Percentiles rank a stretch among this genome's conserved stretches.
phyloP scores from a whole-genome alignment of 441 rosid species.

The Populus trichocarpa region DNA sequence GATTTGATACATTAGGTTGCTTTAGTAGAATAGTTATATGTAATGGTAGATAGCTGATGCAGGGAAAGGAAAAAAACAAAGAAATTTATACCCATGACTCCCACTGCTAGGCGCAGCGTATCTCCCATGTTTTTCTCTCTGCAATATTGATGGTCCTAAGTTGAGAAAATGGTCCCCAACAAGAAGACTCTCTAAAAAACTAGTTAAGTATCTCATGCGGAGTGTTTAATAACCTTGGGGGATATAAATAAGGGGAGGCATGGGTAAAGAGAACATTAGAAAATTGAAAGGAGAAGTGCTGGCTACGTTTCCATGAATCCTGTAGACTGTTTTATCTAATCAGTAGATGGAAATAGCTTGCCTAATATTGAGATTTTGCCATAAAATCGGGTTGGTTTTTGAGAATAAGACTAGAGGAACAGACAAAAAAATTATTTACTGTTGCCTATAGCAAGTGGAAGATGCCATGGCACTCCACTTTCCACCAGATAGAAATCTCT shows the following conservation, averaged over 20 bases:
- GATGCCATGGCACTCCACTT: conserved; percentile 27
- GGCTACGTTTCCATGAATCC: conserved; percentile 20
- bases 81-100: conserved; percentile 47
- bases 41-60: background rate
- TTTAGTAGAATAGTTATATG: background rate
- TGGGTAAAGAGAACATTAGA: conserved; percentile 22
- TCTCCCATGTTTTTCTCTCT: conserved; percentile 44
- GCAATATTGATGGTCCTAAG: conserved; percentile 18
- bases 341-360: conserved; percentile 22
- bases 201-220: conserved; percentile 3
- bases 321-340: conserved; percentile 24
- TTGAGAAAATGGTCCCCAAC: conserved; percentile 20
- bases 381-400: background rate
- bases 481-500: conserved; percentile 12
- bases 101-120: conserved; percentile 52
- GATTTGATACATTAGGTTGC: background rate
- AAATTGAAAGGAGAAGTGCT: conserved; percentile 20
- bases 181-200: conserved; percentile 11
- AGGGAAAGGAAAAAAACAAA: background rate
- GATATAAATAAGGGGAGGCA: conserved; percentile 27
- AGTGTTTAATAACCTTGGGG: conserved; percentile 18
- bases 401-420: conserved; percentile 7
- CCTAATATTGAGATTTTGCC: background rate
- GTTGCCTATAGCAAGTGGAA: conserved; percentile 26
- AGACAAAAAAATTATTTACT: conserved; percentile 1